Evolutionary conservation across 2,329 filamentous ascomycete species (phyloP), one percentile per base, ranked within the genome.

Genomic region (Botryotinia convoluta): DNA sequence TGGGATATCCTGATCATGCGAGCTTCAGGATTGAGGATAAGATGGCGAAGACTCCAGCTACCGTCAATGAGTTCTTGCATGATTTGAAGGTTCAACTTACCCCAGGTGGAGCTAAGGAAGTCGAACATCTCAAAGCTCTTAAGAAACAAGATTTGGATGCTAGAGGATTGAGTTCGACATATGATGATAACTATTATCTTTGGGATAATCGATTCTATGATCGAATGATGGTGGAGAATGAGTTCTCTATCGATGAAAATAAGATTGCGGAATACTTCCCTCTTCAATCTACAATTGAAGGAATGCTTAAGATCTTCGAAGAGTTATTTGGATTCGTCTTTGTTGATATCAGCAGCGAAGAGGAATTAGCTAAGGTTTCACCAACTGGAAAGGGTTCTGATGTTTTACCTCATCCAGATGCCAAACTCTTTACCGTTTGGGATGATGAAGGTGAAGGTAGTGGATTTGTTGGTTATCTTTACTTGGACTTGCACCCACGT

Each of bases 261-360:
- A 89, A 91, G 80, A 93, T 96, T 79, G 90, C 93, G 16, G 92
- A 96, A 82, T 96, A 95, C 83, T 96, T 96, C 84, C 93, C 93
- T 6, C 86, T 95, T 10, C 86, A 90, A 74, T 88, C 89, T 22
- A 94, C 92, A 0, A 90, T 96, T 69, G 86, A 87, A 42, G 91
- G 90, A 73, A 95, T 97, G 93, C 85, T 96, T 65, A 87, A 90
- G 78, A 95, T 95, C 78, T 96, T 96, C 76, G 92, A 96, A 82
- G 87, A 93, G 80, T 86, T 96, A 9, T 94, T 97, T 77, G 93
- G 93, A 26, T 86, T 97, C 51, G 88, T 89, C 8, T 96, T 96
- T 78, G 88, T 95, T 26, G 88, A 95, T 83, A 85, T 96, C 37
- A 87, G 86, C 65, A 85, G 87, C 5, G 88, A 91, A 74, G 92